A percentile compares a stretch with the other conserved stretches of the same genome.
phyloP scores from a whole-genome alignment of 352 stramenopile genomes.

The Globisporangium rhizosaccharum region DNA sequence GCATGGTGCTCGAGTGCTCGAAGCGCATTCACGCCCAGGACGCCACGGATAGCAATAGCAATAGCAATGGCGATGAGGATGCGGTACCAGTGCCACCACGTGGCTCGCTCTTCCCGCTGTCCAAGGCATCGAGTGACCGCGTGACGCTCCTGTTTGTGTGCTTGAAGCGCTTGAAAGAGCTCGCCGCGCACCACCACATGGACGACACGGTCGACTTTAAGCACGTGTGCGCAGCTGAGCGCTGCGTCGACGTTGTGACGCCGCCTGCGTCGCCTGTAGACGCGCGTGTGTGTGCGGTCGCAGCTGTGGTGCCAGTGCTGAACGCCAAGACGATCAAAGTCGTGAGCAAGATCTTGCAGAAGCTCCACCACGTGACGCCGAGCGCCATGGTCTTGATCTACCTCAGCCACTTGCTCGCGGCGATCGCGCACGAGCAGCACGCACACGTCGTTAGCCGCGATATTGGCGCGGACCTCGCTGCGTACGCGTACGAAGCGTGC shows the following conservation, averaged over 20 bases:
- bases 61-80: background rate
- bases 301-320: constrained; percentile 43
- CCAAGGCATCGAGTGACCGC: constrained; percentile 45
- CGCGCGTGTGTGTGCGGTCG: constrained; percentile 20
- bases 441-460: background rate
- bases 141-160: constrained; percentile 75
- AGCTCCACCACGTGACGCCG: constrained; percentile 48
- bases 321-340: constrained; percentile 61
- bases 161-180: constrained; percentile 66
- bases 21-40: constrained; percentile 30
- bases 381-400: constrained; percentile 69
- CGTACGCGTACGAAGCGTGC: constrained; percentile 68
- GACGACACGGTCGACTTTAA: constrained; percentile 40
- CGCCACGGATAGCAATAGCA: background rate
- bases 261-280: background rate
- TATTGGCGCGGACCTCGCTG: constrained; percentile 34
- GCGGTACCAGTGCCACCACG: background rate
- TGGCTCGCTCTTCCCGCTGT: constrained; percentile 35
- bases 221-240: constrained; percentile 35
- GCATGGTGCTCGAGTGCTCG: constrained; percentile 73
- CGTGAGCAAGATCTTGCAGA: constrained; percentile 69
- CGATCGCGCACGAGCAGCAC: constrained; percentile 44
- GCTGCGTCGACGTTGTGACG: constrained; percentile 30
- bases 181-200: constrained; percentile 12
- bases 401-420: constrained; percentile 36